A percentile compares a stretch with the other conserved stretches of the same genome.
These are phyloP conservation scores for Cicer chorassanicum DNA, from an alignment of 306 rosid genomes.

Conservation along the genomic window DNA sequence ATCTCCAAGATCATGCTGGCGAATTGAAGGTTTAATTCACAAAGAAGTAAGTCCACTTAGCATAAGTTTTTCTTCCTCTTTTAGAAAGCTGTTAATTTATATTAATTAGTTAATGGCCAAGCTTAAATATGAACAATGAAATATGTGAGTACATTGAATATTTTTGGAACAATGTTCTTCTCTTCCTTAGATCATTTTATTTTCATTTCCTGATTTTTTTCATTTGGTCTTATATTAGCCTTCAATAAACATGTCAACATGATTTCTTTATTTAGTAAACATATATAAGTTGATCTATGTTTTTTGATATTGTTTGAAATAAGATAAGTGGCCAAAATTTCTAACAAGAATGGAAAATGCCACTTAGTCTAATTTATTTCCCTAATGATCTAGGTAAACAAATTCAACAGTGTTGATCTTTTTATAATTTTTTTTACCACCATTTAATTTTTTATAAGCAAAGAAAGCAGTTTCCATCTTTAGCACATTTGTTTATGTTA, in stretches of 20 bases:
- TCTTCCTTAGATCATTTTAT: too few relatives aligned
- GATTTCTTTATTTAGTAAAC: background rate
- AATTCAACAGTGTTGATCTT: background rate
- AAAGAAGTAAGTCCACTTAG: conserved; percentile 36
- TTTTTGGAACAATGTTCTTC: too few relatives aligned
- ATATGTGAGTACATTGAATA: too few relatives aligned
- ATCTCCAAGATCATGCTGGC: conserved; percentile 4
- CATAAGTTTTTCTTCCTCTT: conserved; percentile 12
- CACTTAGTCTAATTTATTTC: background rate
- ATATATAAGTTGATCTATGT: background rate
- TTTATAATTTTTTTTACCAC: background rate
- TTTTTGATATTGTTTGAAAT: background rate
- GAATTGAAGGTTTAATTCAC: conserved; percentile 24
- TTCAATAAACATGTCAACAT: background rate
- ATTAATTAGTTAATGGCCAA: background rate
- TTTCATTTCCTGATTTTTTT: too few relatives aligned
- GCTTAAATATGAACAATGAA: too few relatives aligned
- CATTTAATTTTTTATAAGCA: background rate
- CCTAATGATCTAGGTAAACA: background rate
- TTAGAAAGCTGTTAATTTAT: background rate
- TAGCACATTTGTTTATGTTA: background rate
- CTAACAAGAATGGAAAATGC: background rate
- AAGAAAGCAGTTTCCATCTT: conserved; percentile 6
- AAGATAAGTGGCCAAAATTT: conserved; percentile 22
- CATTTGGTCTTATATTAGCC: background rate